Evolutionary conservation across 495 filamentous ascomycete species (phyloP), one percentile per base, ranked within the genome.

Genomic region (Lasiosphaeria ovina): DNA sequence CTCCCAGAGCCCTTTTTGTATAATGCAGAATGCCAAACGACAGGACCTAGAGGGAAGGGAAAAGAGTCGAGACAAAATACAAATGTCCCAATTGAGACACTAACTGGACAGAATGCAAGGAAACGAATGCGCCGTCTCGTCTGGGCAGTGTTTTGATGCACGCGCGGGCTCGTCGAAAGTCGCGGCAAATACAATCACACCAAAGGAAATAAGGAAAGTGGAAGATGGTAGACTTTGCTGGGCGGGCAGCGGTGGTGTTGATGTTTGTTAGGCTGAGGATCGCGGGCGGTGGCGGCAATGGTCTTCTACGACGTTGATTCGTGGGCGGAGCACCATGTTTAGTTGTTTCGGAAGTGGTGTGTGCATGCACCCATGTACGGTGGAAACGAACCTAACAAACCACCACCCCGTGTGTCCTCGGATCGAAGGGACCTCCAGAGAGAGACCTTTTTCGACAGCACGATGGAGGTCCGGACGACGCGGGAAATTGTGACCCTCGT

Each of bases 311-410:
- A 3, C 44, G 44, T 47, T n/a, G 44, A 47, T 47, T 14, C 5
- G 44, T 47, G 44, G 44, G 11, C 44, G 44, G 12, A n/a, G 44
- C 44, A 47, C 44, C 44, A 47, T 47, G 44, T 47, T 47, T 47
- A 3, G 7, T 2, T 14, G 44, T 14, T 5, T 9, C 12, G 12
- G 44, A 14, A 4, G 12, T 11, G 5, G 44, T 42, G 38, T 42
- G 38, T 42, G 38, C 14, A 14, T 42, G 38, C 14, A 14, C 14
- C 8, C 3, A 14, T 42, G 38, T 3, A 14, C 14, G 38, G 38
- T 47, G 44, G 44, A 47, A 47, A 11, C 5, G 4, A 47, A 47
- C 1, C 5, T 14, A 47, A 14, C 44, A 8, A 42, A 24, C 24
- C 24, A 24, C 24, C 24, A 24, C 24, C 24, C 24, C 24, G 24